These are phyloP conservation scores for Phaffomyces thermotolerans DNA, from an alignment of 805 yeast species.

Conservation along the genomic window DNA sequence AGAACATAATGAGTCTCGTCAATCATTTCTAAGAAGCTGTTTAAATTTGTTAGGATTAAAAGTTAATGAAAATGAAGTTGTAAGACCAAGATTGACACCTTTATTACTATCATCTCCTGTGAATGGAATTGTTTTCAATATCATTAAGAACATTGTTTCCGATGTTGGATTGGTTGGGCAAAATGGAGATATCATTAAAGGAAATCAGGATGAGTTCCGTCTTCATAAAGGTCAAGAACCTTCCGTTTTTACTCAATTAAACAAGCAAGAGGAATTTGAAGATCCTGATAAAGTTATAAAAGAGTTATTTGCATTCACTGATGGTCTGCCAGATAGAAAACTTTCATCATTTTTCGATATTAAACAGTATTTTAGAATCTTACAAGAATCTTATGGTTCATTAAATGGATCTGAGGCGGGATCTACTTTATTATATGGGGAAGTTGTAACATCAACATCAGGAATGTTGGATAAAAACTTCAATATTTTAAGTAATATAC, in stretches of 20 bases:
- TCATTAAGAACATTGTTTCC: constrained; percentile 27
- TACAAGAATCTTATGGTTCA: constrained; percentile 29
- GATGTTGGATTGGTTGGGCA: constrained; percentile 30
- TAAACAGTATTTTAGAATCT: constrained; percentile 40
- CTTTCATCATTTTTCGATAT: constrained; percentile 72
- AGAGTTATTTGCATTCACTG: constrained; percentile 42
- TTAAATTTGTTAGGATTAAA: constrained; percentile 57
- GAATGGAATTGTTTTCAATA: constrained; percentile 22
- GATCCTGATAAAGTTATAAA: constrained; percentile 54
- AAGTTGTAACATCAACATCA: constrained; percentile 85
- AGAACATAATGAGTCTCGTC: constrained; percentile 40
- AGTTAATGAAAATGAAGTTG: constrained; percentile 47
- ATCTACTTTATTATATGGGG: constrained; percentile 63
- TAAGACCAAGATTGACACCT: constrained; percentile 65
- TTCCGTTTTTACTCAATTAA: constrained; percentile 15
- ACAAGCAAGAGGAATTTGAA: constrained; percentile 30
- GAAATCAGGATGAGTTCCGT: constrained; percentile 50
- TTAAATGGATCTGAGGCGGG: constrained; percentile 43
- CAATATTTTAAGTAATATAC: constrained; percentile 47
- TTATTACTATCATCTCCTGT: constrained; percentile 43
- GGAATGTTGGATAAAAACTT: constrained; percentile 71
- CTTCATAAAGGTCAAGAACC: constrained; percentile 35
- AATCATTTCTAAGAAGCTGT: constrained; percentile 48
- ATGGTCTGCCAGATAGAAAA: constrained; percentile 40
- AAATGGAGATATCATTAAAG: constrained; percentile 36